Conservation (phyloP, 2,329 filamentous ascomycete species). For the Fusarium xylarioides region DNA sequence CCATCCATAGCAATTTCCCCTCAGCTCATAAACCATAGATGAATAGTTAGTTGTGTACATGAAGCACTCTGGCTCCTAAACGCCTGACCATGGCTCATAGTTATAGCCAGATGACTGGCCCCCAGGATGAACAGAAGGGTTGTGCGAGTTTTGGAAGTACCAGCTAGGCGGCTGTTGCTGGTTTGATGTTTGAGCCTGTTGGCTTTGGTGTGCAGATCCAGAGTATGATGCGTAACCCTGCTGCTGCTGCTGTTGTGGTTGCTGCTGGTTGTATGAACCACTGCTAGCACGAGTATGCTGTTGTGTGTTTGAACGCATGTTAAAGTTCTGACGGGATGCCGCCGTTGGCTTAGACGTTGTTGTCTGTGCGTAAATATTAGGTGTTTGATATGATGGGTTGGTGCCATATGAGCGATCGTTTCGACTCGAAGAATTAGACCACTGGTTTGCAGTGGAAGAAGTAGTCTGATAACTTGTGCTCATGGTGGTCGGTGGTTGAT, state of each 20-base stretch:
- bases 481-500: conserved; percentile 26
- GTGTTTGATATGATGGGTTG: conserved; percentile 25
- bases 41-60: background rate
- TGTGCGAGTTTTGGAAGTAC: conserved; percentile 42
- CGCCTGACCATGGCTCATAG: conserved; percentile 37
- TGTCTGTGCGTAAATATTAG: conserved; percentile 27
- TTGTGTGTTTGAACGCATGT: conserved; percentile 25
- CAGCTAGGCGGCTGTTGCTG: conserved; percentile 37
- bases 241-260: conserved; percentile 21
- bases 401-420: conserved; percentile 24
- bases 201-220: conserved; percentile 27
- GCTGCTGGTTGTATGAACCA: conserved; percentile 26
- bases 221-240: conserved; percentile 28
- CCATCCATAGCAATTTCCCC: background rate
- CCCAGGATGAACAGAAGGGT: conserved; percentile 24
- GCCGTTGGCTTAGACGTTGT: conserved; percentile 10
- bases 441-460: conserved; percentile 39
- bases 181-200: conserved; percentile 26
- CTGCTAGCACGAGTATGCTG: conserved; percentile 21
- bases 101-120: conserved; percentile 40
- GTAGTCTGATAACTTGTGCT: conserved; percentile 31
- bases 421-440: conserved; percentile 29
- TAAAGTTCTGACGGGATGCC: conserved; percentile 35
- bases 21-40: background rate
- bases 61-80: background rate